These are phyloP conservation scores for Cucumis sativus DNA, from an alignment of 306 rosid species.

Conservation along the genomic window DNA sequence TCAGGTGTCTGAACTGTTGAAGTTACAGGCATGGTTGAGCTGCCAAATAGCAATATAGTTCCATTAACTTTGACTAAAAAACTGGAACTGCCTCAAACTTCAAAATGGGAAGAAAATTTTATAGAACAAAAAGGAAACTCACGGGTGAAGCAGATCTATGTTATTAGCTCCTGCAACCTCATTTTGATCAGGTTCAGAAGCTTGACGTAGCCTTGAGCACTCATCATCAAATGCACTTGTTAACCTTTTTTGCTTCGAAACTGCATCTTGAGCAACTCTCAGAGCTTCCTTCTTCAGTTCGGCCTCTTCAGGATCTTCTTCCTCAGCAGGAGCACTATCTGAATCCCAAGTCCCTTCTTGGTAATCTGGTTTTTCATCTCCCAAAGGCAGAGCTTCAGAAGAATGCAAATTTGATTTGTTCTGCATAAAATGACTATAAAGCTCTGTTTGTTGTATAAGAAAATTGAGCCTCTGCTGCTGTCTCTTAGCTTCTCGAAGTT, in stretches of 20 bases:
- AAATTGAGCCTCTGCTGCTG: slow-evolving; percentile 97
- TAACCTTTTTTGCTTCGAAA: slow-evolving; percentile 72
- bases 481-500: slow-evolving; percentile 95
- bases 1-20: slow-evolving; percentile 89
- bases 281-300: slow-evolving; percentile 88
- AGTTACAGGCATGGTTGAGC: slow-evolving; percentile 97
- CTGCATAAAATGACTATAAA: slow-evolving; percentile 98
- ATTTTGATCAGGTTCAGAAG: slow-evolving; percentile 54
- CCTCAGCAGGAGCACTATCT: slow-evolving; percentile 36
- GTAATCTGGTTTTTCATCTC: slow-evolving; percentile 34
- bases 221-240: slow-evolving; percentile 81
- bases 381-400: slow-evolving; percentile 44
- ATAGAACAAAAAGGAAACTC: slow-evolving; percentile 17
- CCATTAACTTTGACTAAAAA: slow-evolving; percentile 13
- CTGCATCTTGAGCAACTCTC: slow-evolving; percentile 99
- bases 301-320: slow-evolving; percentile 82
- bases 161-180: slow-evolving; percentile 92
- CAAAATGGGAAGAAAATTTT: not conserved
- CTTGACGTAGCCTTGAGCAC: slow-evolving; percentile 70
- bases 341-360: slow-evolving; percentile 34
- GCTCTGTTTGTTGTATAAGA: slow-evolving; percentile 96
- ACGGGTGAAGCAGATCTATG: slow-evolving; percentile 93
- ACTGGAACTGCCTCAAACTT: slow-evolving; percentile 7
- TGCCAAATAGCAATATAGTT: slow-evolving; percentile 30
- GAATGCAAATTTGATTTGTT: slow-evolving; percentile 69